A percentile compares a stretch with the other conserved stretches of the same genome.
phyloP scores from a whole-genome alignment of 345 rosid genomes.

The Hibiscus tridactylites region DNA sequence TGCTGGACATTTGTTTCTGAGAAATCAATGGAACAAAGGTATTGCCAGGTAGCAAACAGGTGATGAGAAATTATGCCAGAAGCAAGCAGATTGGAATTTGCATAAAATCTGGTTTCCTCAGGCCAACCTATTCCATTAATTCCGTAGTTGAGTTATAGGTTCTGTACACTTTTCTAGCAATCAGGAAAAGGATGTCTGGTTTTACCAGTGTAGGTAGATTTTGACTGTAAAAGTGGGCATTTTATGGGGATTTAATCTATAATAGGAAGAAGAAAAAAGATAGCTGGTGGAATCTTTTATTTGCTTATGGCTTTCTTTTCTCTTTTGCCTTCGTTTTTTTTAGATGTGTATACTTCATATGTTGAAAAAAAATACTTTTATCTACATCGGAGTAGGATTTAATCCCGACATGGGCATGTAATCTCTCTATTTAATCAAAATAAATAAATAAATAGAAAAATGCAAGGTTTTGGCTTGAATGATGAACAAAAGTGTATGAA shows the following conservation, averaged over 20 bases:
- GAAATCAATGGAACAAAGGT: not conserved
- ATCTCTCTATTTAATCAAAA: too few relatives aligned
- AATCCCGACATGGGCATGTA: too few relatives aligned
- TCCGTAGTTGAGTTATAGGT: not conserved
- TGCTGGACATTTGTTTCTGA: conserved; percentile 8
- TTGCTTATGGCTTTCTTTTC: not conserved
- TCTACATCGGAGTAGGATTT: not conserved
- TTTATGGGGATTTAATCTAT: too few relatives aligned
- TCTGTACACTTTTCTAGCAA: too few relatives aligned
- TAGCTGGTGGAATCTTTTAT: not conserved
- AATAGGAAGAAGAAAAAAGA: not conserved
- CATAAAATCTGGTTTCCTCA: conserved; percentile 15
- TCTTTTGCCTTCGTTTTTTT: not conserved
- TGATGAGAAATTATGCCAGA: not conserved
- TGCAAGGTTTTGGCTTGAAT: too few relatives aligned
- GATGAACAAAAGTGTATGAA: too few relatives aligned
- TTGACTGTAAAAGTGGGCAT: not conserved
- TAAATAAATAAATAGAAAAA: too few relatives aligned
- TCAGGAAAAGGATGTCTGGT: not conserved
- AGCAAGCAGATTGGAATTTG: conserved; percentile 13
- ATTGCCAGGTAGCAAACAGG: conserved; percentile 15
- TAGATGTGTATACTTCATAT: not conserved
- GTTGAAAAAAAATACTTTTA: too few relatives aligned
- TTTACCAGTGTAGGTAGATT: not conserved
- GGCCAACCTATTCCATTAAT: too few relatives aligned